Evolutionary conservation across 129 eudicot species (phyloP).

Genomic region (Sambucus nigra): DNA sequence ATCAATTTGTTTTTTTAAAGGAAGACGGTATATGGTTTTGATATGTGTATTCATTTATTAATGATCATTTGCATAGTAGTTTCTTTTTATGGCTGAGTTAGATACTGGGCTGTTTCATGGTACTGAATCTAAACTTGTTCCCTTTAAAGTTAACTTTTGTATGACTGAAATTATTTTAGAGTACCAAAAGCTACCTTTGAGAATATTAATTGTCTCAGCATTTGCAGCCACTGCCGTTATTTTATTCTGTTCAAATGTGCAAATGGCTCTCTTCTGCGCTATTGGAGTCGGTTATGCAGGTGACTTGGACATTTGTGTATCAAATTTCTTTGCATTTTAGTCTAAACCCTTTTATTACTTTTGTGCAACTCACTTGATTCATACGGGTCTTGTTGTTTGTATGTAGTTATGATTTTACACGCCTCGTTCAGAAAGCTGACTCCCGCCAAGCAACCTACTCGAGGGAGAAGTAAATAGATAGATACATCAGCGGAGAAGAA

Average conservation of each 20-base stretch:
- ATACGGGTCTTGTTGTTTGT: neutral
- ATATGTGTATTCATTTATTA: too few relatives aligned
- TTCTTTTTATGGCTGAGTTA: too few relatives aligned
- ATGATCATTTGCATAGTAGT: too few relatives aligned
- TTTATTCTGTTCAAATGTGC: slow-evolving; percentile 50
- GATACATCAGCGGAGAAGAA: slow-evolving; percentile 4
- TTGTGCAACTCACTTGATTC: neutral
- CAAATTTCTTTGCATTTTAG: slow-evolving; percentile 3
- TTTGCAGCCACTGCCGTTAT: slow-evolving; percentile 64
- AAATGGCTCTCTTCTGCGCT: slow-evolving; percentile 62
- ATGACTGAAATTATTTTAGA: neutral
- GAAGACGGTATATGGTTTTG: too few relatives aligned
- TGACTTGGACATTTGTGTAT: slow-evolving; percentile 15
- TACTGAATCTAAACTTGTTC: too few relatives aligned
- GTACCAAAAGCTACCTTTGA: neutral
- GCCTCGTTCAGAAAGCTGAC: slow-evolving; percentile 89
- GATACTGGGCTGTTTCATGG: too few relatives aligned
- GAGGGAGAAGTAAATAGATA: slow-evolving; percentile 37
- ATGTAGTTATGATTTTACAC: slow-evolving; percentile 66
- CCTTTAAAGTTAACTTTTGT: too few relatives aligned
- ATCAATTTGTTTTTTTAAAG: too few relatives aligned
- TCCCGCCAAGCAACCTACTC: slow-evolving; percentile 53
- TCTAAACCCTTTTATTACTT: neutral
- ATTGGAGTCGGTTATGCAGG: slow-evolving; percentile 71
- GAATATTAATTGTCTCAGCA: neutral